Evolutionary conservation across 1,284 basidiomycete species (phyloP).

Genomic region (Trichosporon inkin): DNA sequence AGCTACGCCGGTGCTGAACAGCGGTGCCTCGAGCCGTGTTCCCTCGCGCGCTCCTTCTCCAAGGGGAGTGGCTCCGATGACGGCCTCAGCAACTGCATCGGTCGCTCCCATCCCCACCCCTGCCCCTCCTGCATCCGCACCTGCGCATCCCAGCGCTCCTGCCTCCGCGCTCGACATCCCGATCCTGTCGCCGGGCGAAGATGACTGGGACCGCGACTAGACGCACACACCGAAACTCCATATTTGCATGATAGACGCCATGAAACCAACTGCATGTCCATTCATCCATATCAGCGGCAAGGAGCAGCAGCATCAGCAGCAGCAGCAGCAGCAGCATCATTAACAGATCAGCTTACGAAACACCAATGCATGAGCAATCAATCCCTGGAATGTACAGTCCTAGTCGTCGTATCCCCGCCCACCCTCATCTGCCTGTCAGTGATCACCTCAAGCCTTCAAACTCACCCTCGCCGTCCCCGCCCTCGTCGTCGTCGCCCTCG

Average conservation of each 20-base stretch:
- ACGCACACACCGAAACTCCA: neutral
- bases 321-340: neutral
- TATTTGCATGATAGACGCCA: neutral
- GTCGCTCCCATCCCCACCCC: neutral
- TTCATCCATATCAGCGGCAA: neutral
- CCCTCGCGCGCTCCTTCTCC: constrained; percentile 6
- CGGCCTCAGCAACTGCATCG: neutral
- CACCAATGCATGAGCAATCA: neutral
- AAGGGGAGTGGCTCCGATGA: neutral
- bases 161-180: neutral
- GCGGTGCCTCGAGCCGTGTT: constrained; percentile 15
- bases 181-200: neutral
- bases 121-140: neutral
- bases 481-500: constrained; percentile 47
- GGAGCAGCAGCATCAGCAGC: neutral
- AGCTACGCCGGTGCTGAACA: constrained; percentile 10
- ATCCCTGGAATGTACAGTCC: neutral
- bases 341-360: neutral
- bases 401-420: constrained; percentile 15
- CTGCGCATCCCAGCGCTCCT: neutral
- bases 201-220: constrained; percentile 9
- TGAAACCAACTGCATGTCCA: neutral
- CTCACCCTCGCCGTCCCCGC: constrained; percentile 29
- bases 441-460: neutral
- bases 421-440: constrained; percentile 13